These are phyloP conservation scores for Biscogniauxia marginata DNA, from an alignment of 2,329 filamentous ascomycete species.

Conservation along the genomic window DNA sequence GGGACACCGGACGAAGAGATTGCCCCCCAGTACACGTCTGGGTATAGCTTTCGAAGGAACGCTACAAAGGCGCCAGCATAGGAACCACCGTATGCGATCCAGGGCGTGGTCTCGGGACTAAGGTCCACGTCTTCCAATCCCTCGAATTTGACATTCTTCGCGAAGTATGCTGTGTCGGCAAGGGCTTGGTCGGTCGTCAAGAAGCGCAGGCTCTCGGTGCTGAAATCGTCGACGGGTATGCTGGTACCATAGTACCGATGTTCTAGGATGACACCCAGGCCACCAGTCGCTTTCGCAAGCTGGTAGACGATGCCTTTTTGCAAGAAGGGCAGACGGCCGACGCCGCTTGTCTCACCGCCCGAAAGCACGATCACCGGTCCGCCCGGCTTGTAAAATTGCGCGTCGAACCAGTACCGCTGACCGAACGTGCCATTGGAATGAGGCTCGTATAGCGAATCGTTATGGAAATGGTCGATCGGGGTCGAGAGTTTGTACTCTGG, in stretches of 20 bases:
- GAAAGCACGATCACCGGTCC: conserved; percentile 79
- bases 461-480: conserved; percentile 79
- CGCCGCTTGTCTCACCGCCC: conserved; percentile 66
- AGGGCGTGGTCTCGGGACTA: conserved; percentile 64
- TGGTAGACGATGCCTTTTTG: conserved; percentile 76
- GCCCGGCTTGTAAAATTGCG: conserved; percentile 69
- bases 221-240: conserved; percentile 65
- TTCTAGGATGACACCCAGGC: conserved; percentile 78
- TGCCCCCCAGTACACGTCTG: conserved; percentile 73
- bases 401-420: conserved; percentile 82
- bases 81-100: conserved; percentile 79
- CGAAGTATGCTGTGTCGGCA: conserved; percentile 81
- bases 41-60: conserved; percentile 73
- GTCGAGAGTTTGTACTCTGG: conserved; percentile 43
- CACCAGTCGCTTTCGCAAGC: conserved; percentile 67
- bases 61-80: conserved; percentile 81
- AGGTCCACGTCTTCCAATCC: conserved; percentile 68
- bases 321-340: conserved; percentile 65
- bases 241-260: conserved; percentile 85
- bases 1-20: conserved; percentile 82
- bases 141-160: conserved; percentile 66
- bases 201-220: conserved; percentile 71
- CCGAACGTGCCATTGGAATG: conserved; percentile 68
- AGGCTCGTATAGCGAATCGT: conserved; percentile 74
- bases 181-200: conserved; percentile 80